Base-by-base conservation (phyloP, 208 protist species). In the Crithidia fasciculata region DNA sequence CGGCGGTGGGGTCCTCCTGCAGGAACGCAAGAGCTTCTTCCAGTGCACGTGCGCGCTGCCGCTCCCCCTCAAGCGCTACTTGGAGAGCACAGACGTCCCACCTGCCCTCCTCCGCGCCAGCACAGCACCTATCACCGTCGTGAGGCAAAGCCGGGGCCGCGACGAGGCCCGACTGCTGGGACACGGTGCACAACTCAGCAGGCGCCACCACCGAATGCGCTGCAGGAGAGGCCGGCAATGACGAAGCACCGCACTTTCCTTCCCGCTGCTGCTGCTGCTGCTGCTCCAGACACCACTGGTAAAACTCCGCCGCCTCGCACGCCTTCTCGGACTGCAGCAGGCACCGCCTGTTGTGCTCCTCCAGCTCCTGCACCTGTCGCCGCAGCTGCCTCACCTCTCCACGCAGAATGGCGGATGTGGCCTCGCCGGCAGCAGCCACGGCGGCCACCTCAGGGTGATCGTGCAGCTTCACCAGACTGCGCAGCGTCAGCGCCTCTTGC, bases 401-500 rank as follows among this genome's bases (percentile, higher is more conserved):
- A 8, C 81, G 64, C 43, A 89, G 60, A 10, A 72, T 53, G 0
- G 60, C n/a, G 36, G 58, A 18, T 16, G 73, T 66, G 2, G 66
- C 84, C 60, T 81, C 71, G 7, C 43, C 58, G 15, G 69, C 71
- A 12, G 83, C 81, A 8, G 54, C 64, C 7, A 49, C 45, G 28
- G 68, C 74, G 3, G 74, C 81, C 16, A 81, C 56, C 60, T 84
- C 78, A 9, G 88, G 78, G 59, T 84, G 74, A 12, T 87, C 63
- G 3, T 39, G 37, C 16, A 90, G 55, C 40, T 84, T 73, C 4
- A 93, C 54, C 56, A 89, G 78, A 10, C 37, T 78, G 37, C 79
- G 83, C 37, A 91, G 72, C 9, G 83, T 61, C 8, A 69, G 63
- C 28, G 78, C 61, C 57, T 93, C 89, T 18, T 91, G 74, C 45